Conservation (phyloP, 2,329 filamentous ascomycete genomes). For the Penicillium brasilianum region DNA sequence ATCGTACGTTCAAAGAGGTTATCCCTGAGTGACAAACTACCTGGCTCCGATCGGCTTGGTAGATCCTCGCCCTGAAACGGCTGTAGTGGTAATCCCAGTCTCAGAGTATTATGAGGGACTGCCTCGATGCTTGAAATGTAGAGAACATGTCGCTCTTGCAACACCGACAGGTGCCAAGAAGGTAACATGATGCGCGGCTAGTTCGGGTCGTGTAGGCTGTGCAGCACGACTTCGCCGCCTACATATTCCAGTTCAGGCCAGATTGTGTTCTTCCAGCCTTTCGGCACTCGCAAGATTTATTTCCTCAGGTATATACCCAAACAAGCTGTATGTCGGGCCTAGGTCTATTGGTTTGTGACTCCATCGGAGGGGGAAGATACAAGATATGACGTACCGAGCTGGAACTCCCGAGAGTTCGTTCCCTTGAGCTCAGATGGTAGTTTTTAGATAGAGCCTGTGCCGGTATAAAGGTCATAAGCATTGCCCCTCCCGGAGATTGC, state of each 20-base stretch:
- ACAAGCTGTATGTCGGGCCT: not conserved
- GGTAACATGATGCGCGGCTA: conserved; percentile 30
- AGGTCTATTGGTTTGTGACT: conserved; percentile 17
- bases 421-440: conserved; percentile 9
- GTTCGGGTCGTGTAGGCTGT: conserved; percentile 20
- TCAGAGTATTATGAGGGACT: conserved; percentile 11
- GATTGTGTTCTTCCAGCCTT: conserved; percentile 15
- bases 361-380: conserved; percentile 18
- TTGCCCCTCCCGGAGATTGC: conserved; percentile 3
- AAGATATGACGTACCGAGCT: conserved; percentile 21
- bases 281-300: conserved; percentile 1
- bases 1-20: not conserved
- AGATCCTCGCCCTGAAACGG: conserved; percentile 4
- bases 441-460: conserved; percentile 1
- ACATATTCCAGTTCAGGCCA: conserved; percentile 21
- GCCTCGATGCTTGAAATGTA: not conserved
- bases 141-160: conserved; percentile 10
- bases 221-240: conserved; percentile 17
- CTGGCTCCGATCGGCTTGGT: not conserved
- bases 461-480: conserved; percentile 19
- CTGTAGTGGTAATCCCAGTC: conserved; percentile 23
- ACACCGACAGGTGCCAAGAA: conserved; percentile 26
- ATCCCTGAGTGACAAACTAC: not conserved
- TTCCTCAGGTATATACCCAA: not conserved
- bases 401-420: conserved; percentile 17